Evolutionary conservation across 257 asterid genomes (phyloP), one percentile per base, ranked within the genome.

Genomic region (Fraxinus quadrangulata): DNA sequence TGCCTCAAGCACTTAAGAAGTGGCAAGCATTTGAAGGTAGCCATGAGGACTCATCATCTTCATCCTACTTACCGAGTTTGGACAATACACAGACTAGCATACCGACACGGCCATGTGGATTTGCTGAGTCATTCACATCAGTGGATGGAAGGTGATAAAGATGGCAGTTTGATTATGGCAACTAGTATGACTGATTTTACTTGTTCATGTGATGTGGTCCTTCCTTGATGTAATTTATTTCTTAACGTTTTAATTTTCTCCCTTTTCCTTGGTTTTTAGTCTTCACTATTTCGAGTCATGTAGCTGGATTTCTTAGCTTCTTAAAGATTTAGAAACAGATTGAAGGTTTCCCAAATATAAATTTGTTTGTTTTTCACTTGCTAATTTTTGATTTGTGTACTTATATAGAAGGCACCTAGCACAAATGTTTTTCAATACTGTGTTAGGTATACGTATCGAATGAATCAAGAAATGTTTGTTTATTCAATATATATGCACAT

Each of bases 41-140:
- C 49, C 39, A 42, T n/a, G 12, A 21, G 21, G 75, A 71, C 26
- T 39, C 63, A 21, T 71, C 75, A 9, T 39, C 75, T 21, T 71
- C 75, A 1, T 71, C 75, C 19, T 42, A 19, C 36, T 54, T 71
- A 21, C 61, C 36, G 2, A 71, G 75, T 23, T 42, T 71, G 59
- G 75, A 71, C 23, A 71, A 71, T 26, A 71, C 63, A 2, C 61
- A 71, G 63, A 71, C 75, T 36, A 71, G 65, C 75, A 42, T 71
- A 71, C 75, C 75, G 2, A 71, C 63, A 0, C 24, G 61, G 34
- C 75, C 47, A 40, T 40, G 11, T 40, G 47, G 47, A 40, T 40
- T 40, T 40, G 47, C 75, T 0, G 63, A 71, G 63, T 71, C 75
- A 16, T 71, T 71, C 47, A 40, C 47, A 40, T 40, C 47, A 11